Evolutionary conservation across 371 early-diverging fungal species (phyloP).

Genomic region (Mortierella sp.): DNA sequence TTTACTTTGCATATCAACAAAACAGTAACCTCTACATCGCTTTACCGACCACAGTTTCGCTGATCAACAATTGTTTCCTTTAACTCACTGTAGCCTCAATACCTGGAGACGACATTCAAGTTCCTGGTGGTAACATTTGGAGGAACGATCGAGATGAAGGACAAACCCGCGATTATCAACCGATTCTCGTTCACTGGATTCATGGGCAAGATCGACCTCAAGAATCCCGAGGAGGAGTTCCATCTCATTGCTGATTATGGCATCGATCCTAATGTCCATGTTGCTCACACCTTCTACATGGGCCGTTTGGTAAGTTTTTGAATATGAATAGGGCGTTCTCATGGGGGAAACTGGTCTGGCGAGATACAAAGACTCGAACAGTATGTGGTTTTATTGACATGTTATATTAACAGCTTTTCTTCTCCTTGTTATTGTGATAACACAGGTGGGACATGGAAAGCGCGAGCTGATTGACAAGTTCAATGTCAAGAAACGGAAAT

Average conservation of each 20-base stretch:
- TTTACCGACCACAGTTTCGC: not conserved
- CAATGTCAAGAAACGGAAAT: constrained; percentile 93
- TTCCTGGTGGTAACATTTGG: constrained; percentile 87
- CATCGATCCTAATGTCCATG: constrained; percentile 50
- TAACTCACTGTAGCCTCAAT: constrained; percentile 61
- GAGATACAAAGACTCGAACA: no score
- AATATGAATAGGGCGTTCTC: not conserved
- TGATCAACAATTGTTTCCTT: not conserved
- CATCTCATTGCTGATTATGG: constrained; percentile 86
- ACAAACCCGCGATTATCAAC: constrained; percentile 87
- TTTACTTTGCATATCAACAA: no score
- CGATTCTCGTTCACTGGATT: constrained; percentile 82
- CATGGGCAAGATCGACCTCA: constrained; percentile 85
- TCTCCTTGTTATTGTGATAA: no score
- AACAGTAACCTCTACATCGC: not conserved
- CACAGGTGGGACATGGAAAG: constrained; percentile 73
- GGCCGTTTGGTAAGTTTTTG: constrained; percentile 69
- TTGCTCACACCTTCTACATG: constrained; percentile 75
- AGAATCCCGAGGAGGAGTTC: constrained; percentile 86
- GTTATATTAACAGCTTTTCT: not conserved
- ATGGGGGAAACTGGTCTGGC: not conserved
- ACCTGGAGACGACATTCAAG: constrained; percentile 80
- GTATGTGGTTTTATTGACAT: no score
- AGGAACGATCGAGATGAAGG: constrained; percentile 71
- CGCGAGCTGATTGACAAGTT: constrained; percentile 82